A percentile compares a stretch with the other conserved stretches of the same genome.
Evolutionary conservation across 331 rosid genomes (phyloP).

Genomic region (Malus hybrid): DNA sequence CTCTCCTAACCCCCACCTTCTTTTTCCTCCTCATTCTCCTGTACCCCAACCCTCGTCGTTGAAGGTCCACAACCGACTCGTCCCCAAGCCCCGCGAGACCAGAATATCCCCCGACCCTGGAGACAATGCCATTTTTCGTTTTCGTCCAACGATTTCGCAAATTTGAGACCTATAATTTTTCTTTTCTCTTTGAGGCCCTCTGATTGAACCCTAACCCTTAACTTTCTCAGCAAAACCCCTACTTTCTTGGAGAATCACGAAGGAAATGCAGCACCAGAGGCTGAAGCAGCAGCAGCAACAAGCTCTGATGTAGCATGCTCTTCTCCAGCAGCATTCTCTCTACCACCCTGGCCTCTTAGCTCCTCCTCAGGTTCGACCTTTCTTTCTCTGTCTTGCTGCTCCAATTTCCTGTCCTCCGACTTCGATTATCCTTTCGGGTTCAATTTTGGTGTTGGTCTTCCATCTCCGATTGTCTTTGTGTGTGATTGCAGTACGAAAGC

Average conservation of each 20-base stretch:
- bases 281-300: constrained; percentile 89
- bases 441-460: too few relatives aligned
- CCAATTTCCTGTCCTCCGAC: not conserved
- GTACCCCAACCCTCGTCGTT: too few relatives aligned
- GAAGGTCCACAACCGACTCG: not conserved
- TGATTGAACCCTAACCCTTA: constrained; percentile 59
- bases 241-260: constrained; percentile 23
- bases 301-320: constrained; percentile 98
- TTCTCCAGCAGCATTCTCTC: constrained; percentile 89
- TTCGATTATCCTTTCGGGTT: not conserved
- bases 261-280: constrained; percentile 91
- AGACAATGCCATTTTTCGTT: too few relatives aligned
- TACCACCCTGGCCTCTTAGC: constrained; percentile 93
- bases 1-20: too few relatives aligned
- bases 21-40: too few relatives aligned
- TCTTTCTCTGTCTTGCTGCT: not conserved
- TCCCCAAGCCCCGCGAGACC: too few relatives aligned
- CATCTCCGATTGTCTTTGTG: too few relatives aligned
- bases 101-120: too few relatives aligned
- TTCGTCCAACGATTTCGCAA: too few relatives aligned
- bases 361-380: constrained; percentile 77
- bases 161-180: too few relatives aligned
- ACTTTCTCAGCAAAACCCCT: constrained; percentile 23
- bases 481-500: too few relatives aligned
- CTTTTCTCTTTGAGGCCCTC: not conserved